Conservation (phyloP, 2,329 filamentous ascomycete species). For the Penicillium sp. region DNA sequence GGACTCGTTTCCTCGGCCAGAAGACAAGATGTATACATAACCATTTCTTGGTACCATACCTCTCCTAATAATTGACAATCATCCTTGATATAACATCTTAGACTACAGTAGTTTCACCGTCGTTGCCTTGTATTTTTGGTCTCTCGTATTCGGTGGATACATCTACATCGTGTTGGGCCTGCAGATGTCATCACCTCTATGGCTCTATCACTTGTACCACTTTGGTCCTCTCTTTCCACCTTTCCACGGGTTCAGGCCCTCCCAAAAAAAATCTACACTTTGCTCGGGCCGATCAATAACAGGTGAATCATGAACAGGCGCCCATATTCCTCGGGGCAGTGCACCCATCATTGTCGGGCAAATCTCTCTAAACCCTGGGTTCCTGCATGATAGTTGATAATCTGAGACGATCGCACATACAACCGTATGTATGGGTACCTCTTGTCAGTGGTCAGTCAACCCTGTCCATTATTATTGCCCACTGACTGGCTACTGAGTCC, state of each 20-base stretch:
- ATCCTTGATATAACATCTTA: neutral
- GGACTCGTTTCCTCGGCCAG: neutral
- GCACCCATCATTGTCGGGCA: neutral
- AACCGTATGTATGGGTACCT: neutral
- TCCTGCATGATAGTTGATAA: too few relatives aligned
- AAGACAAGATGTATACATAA: neutral
- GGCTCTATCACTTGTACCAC: too few relatives aligned
- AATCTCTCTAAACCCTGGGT: slow-evolving; percentile 10
- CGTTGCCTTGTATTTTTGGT: neutral
- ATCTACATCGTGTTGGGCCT: neutral
- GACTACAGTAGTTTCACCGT: neutral
- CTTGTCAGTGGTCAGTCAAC: neutral
- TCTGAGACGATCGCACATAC: neutral
- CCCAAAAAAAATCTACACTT: too few relatives aligned
- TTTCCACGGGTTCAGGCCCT: neutral
- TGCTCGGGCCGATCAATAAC: neutral
- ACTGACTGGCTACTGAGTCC: neutral
- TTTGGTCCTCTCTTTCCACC: neutral
- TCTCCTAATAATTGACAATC: neutral
- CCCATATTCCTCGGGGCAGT: neutral
- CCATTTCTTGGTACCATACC: neutral
- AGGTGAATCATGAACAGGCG: slow-evolving; percentile 26
- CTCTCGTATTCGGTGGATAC: slow-evolving; percentile 1
- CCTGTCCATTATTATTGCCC: neutral
- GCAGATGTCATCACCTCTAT: neutral